phyloP scores from a whole-genome alignment of 768 basidiomycete species.

The Mycena galopus region DNA sequence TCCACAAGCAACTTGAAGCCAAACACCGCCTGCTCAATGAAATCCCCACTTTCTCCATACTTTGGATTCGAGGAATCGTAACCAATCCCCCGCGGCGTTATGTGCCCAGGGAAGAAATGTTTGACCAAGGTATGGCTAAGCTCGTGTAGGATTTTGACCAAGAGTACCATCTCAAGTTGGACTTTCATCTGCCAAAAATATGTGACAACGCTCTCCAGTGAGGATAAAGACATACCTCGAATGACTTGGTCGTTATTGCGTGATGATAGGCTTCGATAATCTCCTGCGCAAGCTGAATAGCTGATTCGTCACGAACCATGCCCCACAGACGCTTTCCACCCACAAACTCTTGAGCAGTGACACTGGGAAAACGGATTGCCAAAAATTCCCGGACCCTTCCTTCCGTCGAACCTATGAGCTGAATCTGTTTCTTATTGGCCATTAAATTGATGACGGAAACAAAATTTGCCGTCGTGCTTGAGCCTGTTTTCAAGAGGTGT shows the following conservation, averaged over 20 bases:
- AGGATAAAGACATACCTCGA: not conserved
- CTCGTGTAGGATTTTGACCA: not conserved
- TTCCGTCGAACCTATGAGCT: not conserved
- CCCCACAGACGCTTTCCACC: not conserved
- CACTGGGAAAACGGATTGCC: not conserved
- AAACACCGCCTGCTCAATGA: not conserved
- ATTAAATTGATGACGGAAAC: not conserved
- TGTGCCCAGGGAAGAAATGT: slow-evolving; percentile 1
- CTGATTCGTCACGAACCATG: not conserved
- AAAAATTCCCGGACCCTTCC: not conserved
- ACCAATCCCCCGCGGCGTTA: slow-evolving; percentile 1
- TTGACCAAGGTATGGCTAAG: not conserved
- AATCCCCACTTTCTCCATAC: slow-evolving; percentile 1
- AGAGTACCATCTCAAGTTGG: not conserved
- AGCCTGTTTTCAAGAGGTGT: not conserved
- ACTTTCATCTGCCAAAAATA: not conserved
- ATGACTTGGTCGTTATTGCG: not conserved
- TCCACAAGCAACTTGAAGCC: not conserved
- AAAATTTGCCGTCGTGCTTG: not conserved
- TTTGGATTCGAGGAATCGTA: not conserved
- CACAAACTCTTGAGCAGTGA: not conserved
- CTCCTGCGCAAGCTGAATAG: not conserved
- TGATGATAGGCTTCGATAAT: not conserved
- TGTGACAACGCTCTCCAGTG: not conserved
- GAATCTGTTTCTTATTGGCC: not conserved